These are phyloP conservation scores for Silene latifolia DNA, from an alignment of 148 eudicot species.

Conservation along the genomic window DNA sequence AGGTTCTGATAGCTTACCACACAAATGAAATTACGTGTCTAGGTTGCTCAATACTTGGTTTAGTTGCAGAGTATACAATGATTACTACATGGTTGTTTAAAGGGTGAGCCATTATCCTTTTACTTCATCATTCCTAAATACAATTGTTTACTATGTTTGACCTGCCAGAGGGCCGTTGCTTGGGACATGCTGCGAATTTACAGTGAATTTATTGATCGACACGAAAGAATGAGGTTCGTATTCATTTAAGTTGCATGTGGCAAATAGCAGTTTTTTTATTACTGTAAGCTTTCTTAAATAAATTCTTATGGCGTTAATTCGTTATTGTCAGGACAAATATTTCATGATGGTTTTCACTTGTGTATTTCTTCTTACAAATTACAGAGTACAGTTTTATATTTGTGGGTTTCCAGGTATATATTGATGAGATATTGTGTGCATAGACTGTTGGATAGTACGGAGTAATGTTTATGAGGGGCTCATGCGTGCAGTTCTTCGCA, in stretches of 20 bases:
- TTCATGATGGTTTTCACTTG: neutral
- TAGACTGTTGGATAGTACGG: neutral
- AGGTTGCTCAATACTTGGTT: neutral
- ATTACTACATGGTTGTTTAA: neutral
- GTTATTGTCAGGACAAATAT: neutral
- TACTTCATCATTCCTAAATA: neutral
- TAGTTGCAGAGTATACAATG: neutral
- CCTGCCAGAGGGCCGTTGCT: conserved; percentile 81
- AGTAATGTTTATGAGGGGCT: neutral
- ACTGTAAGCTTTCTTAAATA: neutral
- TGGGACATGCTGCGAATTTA: conserved; percentile 95
- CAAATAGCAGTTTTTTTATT: conserved; percentile 1
- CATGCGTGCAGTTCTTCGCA: neutral
- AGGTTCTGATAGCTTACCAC: neutral
- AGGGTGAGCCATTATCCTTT: conserved; percentile 3
- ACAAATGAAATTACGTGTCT: neutral
- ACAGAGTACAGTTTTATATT: neutral
- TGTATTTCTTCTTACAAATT: no score
- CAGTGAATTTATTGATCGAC: conserved; percentile 65
- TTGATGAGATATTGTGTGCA: neutral
- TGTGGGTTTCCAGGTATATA: neutral
- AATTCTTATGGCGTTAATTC: neutral
- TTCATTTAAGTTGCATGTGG: conserved; percentile 8
- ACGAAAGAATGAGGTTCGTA: conserved; percentile 74
- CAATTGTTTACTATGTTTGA: conserved; percentile 18